Evolutionary conservation across 352 stramenopile genomes (phyloP), one percentile per base, ranked within the genome.

Genomic region (Phytophthora cactorum): DNA sequence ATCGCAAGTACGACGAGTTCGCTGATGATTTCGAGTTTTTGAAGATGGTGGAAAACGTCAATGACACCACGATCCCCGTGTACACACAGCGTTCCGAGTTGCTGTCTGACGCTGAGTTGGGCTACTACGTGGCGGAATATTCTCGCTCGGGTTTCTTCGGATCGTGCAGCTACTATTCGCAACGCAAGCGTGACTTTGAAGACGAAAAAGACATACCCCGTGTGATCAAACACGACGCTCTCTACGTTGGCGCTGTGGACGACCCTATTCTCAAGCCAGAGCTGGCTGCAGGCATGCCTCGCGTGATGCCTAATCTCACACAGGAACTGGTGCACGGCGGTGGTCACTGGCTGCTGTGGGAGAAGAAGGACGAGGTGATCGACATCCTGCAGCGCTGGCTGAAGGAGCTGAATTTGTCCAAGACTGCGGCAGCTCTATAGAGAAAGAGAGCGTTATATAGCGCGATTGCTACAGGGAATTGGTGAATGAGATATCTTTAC

Each of bases 181-280:
- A 66, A 41, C 81, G 80, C 12, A 68, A 81, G 63, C 62, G 79
- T 31, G 81, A 89, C 62, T 89, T 87, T 67, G 77, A 88, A 7
- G 66, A 69, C 14, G 83, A 88, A 59, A 66, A 74, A 17, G 58
- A 71, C 0, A 22, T 85, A 49, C 69, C 80, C 0, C 64, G 68
- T 5, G 62, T 69, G 22, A 66, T 93, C 10, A 28, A 72, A 28
- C 69, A 89, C 43, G 65, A 74, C 5, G 71, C 79, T 5, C 72
- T 91, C 12, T 91, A 86, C 72, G 80, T 93, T 31, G 81, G 70
- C 17, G 84, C 84, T 0, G 75, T 68, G n/a, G 66, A 88, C 28
- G 84, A 92, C 51, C 61, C 66, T 14, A 79, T 89, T 36, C 70
- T 92, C 6, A 77, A 68, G 1, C 82, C 78, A 0, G 75, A 77